A percentile compares a stretch with the other conserved stretches of the same genome.
phyloP scores from a whole-genome alignment of 2,329 filamentous ascomycete genomes.

The Aspergillus aculeatinus region DNA sequence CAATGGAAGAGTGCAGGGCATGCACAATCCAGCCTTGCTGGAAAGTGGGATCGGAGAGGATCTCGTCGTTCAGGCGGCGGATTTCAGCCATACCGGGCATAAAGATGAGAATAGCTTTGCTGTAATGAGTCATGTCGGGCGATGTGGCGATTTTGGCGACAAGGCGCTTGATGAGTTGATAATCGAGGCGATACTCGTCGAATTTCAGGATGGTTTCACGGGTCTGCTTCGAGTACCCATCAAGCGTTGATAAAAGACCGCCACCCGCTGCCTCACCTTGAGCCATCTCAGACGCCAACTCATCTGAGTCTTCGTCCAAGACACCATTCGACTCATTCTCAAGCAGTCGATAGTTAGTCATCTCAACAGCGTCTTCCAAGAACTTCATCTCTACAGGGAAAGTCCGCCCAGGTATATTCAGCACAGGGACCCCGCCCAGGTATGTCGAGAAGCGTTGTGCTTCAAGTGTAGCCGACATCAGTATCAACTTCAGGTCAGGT shows the following conservation, averaged over 20 bases:
- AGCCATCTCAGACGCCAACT: constrained; percentile 47
- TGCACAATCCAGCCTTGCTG: constrained; percentile 78
- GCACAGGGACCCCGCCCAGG: constrained; percentile 76
- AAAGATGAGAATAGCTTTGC: constrained; percentile 91
- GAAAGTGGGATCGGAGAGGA: constrained; percentile 75
- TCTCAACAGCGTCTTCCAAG: constrained; percentile 87
- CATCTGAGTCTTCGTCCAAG: constrained; percentile 49
- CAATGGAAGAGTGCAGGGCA: constrained; percentile 89
- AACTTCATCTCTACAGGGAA: constrained; percentile 88
- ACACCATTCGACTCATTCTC: constrained; percentile 52
- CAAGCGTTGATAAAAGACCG: constrained; percentile 64
- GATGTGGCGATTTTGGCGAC: constrained; percentile 73
- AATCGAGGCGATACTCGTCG: constrained; percentile 90
- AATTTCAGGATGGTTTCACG: constrained; percentile 71
- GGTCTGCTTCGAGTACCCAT: constrained; percentile 73
- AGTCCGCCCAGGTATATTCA: constrained; percentile 88
- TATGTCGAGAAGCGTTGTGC: constrained; percentile 89
- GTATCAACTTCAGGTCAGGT: constrained; percentile 82
- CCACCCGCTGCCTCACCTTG: constrained; percentile 51
- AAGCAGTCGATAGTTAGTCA: constrained; percentile 72
- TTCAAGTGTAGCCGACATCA: constrained; percentile 98
- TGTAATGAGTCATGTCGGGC: constrained; percentile 66
- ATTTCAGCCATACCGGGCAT: constrained; percentile 94
- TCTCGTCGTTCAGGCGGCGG: constrained; percentile 78
- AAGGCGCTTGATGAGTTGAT: constrained; percentile 77